Conservation (phyloP, 805 yeast species). For the Candida parachauliodes region DNA sequence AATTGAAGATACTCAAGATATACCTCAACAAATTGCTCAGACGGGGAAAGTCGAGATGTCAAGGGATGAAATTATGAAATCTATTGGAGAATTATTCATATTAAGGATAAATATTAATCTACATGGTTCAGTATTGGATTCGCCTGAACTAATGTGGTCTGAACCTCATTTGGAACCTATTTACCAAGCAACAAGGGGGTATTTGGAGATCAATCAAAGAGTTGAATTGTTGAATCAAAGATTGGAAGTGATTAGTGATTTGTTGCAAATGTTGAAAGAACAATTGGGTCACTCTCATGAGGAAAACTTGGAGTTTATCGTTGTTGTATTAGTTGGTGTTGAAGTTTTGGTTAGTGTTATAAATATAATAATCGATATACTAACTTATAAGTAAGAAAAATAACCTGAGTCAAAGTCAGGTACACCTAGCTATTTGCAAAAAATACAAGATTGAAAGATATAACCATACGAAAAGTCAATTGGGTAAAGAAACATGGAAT, state of each 20-base stretch:
- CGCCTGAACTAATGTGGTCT: conserved; percentile 98
- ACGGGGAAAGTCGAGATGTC: conserved; percentile 95
- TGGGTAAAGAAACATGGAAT: too few species aligned
- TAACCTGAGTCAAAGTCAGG: too few species aligned
- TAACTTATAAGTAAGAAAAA: conserved; percentile 22
- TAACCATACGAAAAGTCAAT: too few species aligned
- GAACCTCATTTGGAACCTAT: conserved; percentile 98
- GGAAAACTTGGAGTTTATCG: conserved; percentile 87
- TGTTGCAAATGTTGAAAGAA: conserved; percentile 93
- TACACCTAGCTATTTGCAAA: too few species aligned
- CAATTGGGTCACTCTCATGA: conserved; percentile 92
- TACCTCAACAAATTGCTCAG: conserved; percentile 92
- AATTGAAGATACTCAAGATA: conserved; percentile 94
- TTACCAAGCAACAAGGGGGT: conserved; percentile 95
- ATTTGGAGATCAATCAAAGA: conserved; percentile 90
- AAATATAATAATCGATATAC: conserved; percentile 65
- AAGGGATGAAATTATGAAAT: conserved; percentile 92
- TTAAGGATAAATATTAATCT: conserved; percentile 75
- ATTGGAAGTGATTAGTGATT: conserved; percentile 87
- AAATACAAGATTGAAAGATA: too few species aligned
- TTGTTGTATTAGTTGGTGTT: conserved; percentile 85
- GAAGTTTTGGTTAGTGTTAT: conserved; percentile 86
- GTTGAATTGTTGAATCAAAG: conserved; percentile 88
- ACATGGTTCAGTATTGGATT: conserved; percentile 87
- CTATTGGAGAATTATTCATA: conserved; percentile 93